phyloP scores from a whole-genome alignment of 2,329 filamentous ascomycete species.

The Fusarium hostae region DNA sequence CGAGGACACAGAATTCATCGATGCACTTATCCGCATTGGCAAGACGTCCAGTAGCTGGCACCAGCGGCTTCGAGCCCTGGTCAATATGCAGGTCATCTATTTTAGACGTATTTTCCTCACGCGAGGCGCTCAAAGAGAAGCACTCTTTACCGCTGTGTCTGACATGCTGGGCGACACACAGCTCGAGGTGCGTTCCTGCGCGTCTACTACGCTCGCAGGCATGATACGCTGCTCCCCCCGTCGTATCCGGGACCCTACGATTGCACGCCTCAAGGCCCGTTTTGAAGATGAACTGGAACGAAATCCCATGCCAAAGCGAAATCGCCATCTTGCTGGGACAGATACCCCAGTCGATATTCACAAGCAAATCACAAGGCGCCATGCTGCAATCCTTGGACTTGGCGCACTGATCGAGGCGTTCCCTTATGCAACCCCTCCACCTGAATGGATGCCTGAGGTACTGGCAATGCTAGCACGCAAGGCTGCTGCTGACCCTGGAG shows the following conservation, averaged over 20 bases:
- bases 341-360: conserved; percentile 78
- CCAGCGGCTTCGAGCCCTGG: conserved; percentile 90
- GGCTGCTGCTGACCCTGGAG: conserved; percentile 87
- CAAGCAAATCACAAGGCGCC: conserved; percentile 81
- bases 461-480: conserved; percentile 85
- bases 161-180: conserved; percentile 93
- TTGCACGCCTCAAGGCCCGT: conserved; percentile 77
- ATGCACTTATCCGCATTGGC: conserved; percentile 87
- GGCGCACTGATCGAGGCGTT: conserved; percentile 95
- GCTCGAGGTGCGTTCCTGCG: conserved; percentile 92
- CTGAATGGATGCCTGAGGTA: conserved; percentile 92
- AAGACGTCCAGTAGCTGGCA: conserved; percentile 90
- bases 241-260: conserved; percentile 79
- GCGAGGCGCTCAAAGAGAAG: conserved; percentile 76
- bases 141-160: conserved; percentile 91
- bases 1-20: conserved; percentile 86
- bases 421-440: conserved; percentile 93
- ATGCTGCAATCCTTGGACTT: conserved; percentile 91
- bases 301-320: conserved; percentile 87
- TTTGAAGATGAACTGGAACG: conserved; percentile 82
- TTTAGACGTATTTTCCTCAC: conserved; percentile 96
- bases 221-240: conserved; percentile 97
- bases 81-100: conserved; percentile 99
- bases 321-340: conserved; percentile 68
- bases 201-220: conserved; percentile 91